Conservation (phyloP, 1,139 yeast genomes). For the Suhomyces guaymorum region DNA sequence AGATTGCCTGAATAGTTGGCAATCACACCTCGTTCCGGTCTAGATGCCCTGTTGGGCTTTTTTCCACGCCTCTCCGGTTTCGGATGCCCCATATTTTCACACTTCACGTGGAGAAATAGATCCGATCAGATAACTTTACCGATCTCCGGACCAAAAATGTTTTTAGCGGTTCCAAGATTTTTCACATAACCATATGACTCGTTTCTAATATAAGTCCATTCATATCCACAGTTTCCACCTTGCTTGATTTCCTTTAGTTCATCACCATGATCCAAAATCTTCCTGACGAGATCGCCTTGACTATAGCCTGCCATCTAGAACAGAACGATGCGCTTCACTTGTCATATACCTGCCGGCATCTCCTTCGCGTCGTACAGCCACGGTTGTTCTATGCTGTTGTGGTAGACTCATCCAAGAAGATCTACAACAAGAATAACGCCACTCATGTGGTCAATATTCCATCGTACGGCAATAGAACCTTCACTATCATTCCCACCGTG, state of each 20-base stretch:
- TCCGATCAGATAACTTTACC: conserved; percentile 18
- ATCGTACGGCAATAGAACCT: background rate
- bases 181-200: conserved; percentile 3
- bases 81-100: conserved; percentile 4
- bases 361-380: conserved; percentile 13
- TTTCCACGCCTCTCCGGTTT: conserved; percentile 5
- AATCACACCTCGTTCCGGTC: background rate
- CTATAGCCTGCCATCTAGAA: conserved; percentile 13
- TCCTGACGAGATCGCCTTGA: conserved; percentile 15
- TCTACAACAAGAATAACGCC: conserved; percentile 6
- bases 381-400: conserved; percentile 13
- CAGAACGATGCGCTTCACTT: conserved; percentile 18
- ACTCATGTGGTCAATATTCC: conserved; percentile 5
- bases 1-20: background rate
- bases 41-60: too few relatives aligned
- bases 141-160: conserved; percentile 15
- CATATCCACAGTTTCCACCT: too few relatives aligned
- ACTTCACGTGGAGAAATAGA: conserved; percentile 9
- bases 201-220: too few relatives aligned
- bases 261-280: conserved; percentile 11
- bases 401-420: conserved; percentile 16
- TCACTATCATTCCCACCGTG: conserved; percentile 11
- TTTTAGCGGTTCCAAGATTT: too few relatives aligned
- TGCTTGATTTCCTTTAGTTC: background rate
- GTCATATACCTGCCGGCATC: conserved; percentile 12